Conservation (phyloP, 1,284 basidiomycete species). For the Wolfiporia cocos region DNA sequence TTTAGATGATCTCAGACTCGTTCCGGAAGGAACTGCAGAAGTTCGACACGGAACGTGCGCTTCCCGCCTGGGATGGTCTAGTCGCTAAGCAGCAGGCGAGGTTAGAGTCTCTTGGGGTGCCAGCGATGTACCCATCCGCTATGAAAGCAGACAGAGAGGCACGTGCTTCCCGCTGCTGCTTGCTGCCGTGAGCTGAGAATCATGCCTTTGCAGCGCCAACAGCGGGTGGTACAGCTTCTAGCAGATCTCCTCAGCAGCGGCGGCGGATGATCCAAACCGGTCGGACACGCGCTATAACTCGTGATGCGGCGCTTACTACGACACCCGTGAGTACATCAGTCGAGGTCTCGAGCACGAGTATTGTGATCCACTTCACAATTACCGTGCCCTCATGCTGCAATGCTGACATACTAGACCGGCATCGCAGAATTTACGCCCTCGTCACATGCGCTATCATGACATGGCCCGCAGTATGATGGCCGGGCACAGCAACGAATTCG, state of each 20-base stretch:
- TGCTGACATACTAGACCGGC: too few species aligned
- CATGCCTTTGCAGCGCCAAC: slow-evolving; percentile 33
- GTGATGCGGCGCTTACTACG: too few species aligned
- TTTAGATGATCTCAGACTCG: slow-evolving; percentile 54
- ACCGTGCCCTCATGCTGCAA: too few species aligned
- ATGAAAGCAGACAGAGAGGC: slow-evolving; percentile 51
- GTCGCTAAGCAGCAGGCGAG: slow-evolving; percentile 59
- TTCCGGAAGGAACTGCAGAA: slow-evolving; percentile 55
- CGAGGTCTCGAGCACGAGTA: too few species aligned
- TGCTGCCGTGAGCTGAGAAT: slow-evolving; percentile 7
- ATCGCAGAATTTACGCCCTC: too few species aligned
- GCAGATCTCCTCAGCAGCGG: slow-evolving; percentile 32
- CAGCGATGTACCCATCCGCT: slow-evolving; percentile 60
- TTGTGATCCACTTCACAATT: too few species aligned
- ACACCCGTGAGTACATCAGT: too few species aligned
- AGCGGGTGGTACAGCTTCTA: slow-evolving; percentile 44
- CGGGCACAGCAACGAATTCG: too few species aligned
- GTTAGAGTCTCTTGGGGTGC: slow-evolving; percentile 54
- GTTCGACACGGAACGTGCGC: slow-evolving; percentile 59
- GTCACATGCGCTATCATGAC: too few species aligned
- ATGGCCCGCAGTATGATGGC: too few species aligned
- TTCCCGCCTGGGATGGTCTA: slow-evolving; percentile 72
- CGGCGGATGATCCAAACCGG: slow-evolving; percentile 4
- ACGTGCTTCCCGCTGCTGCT: slow-evolving; percentile 14
- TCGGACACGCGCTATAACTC: slow-evolving; percentile 6